A percentile compares a stretch with the other conserved stretches of the same genome.
Conservation (phyloP, 257 asterid genomes). For the Nicotiana benthamiana region DNA sequence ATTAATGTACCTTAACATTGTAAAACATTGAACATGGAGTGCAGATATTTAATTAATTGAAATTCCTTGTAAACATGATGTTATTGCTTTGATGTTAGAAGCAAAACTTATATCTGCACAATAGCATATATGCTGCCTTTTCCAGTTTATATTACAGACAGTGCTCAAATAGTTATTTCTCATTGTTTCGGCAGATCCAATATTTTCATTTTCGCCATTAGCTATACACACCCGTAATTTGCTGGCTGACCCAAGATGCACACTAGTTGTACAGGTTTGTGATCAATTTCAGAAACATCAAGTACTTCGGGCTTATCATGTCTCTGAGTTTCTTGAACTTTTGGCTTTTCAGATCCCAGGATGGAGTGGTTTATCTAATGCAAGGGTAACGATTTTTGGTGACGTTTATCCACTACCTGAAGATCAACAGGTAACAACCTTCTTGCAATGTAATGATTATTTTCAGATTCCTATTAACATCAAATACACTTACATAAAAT, state of each 20-base stretch:
- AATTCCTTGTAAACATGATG: not conserved
- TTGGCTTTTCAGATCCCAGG: slow-evolving; percentile 67
- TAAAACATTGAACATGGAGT: not conserved
- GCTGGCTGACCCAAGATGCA: slow-evolving; percentile 88
- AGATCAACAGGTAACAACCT: slow-evolving; percentile 70
- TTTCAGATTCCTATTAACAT: not conserved
- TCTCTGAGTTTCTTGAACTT: slow-evolving; percentile 14
- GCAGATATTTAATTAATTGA: not conserved
- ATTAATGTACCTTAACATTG: not conserved
- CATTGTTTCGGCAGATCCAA: slow-evolving; percentile 56
- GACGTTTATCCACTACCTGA: slow-evolving; percentile 88
- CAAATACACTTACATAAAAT: not conserved
- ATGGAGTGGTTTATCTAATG: slow-evolving; percentile 98
- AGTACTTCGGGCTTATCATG: slow-evolving; percentile 6
- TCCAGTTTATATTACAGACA: not conserved
- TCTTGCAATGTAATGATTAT: not conserved
- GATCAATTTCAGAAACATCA: slow-evolving; percentile 3
- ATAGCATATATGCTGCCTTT: not conserved
- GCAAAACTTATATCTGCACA: not conserved
- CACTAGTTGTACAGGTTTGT: slow-evolving; percentile 88
- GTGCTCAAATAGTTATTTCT: not conserved
- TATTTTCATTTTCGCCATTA: slow-evolving; percentile 88
- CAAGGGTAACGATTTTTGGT: slow-evolving; percentile 92
- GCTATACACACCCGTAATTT: slow-evolving; percentile 98
- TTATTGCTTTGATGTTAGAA: not conserved